Evolutionary conservation across 768 basidiomycete genomes (phyloP), one percentile per base, ranked within the genome.

Genomic region (Suillus subaureus): DNA sequence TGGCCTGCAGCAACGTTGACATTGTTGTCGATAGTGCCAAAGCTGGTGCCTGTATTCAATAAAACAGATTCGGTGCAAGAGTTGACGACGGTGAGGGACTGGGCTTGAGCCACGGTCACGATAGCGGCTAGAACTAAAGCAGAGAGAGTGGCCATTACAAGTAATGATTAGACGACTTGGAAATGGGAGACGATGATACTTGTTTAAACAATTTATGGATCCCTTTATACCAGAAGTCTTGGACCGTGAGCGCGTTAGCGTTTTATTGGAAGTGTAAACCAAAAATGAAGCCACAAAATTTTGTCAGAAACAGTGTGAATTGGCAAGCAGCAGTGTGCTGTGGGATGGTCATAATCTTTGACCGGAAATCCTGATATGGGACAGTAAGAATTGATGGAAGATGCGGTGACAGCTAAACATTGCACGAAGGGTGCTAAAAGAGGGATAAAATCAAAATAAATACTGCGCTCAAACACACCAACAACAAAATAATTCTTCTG

Each of bases 21-120:
- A 39, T 78, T 61, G 69, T 75, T 79, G 2, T 35, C 8, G 55
- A 77, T 70, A 37, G 28, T 51, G 39, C 76, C 76, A 16, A 42
- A 76, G 62, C 76, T 77, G 26, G 45, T 78, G 66, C 73, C 70
- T 0, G 76, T 79, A 31, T 54, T 72, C 43, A 79, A 68, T 51
- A 79, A 67, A 52, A 79, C 76, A 2, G 70, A 43, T 33, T 77
- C 65, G 28, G 42, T 7, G 42, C 76, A 77, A 9, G 67, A 61
- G 62, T 76, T 76, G 62, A 60, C 58, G 42, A 76, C 75, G 18
- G n/a, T 74, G 54, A 77, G 55, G 28, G 76, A 79, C 64, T 70
- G 70, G 55, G 76, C 78, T 58, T 65, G 69, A 40, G 67, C 69
- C 33, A 70, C 58, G 5, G 67, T 28, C n/a, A 58, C 69, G 9